Evolutionary conservation across 805 yeast species (phyloP), one percentile per base, ranked within the genome.

Genomic region (Wickerhamomyces sydowiorum): DNA sequence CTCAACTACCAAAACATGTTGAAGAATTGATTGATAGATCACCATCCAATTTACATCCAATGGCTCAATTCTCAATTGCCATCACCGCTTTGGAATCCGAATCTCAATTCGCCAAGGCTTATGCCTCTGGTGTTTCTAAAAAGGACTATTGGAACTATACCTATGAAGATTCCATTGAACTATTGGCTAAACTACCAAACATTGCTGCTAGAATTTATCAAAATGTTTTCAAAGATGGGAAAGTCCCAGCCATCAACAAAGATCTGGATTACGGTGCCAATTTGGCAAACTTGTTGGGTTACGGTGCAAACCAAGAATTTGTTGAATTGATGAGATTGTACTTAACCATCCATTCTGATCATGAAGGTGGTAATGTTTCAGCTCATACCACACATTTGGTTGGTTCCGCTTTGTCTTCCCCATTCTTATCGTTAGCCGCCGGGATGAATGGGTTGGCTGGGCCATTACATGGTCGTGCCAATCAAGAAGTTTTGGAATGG

Each of bases 311-410:
- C 67, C 70, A 72, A 52, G 88, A 82, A 61, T 85, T 85, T 61
- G 75, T 79, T 45, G 90, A 85, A 64, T 74, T 86, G 56, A 78
- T 85, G 80, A 80, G 95, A 70, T 71, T 86, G 53, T 85, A 85
- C 74, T 66, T 84, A 59, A 79, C 91, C 47, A 80, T 85, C 61
- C 95, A 85, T 72, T 77, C 88, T 42, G 95, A 85, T 64, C 95
- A 85, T 70, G 95, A 85, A 72, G 95, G 93, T 69, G 93, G 93
- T 66, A 84, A 84, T 61, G 93, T 84, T 47, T 80, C 88, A 48
- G 93, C 93, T 38, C 93, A 84, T 70, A 80, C 93, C 51, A 84
- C 93, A 45, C 91, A 85, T 67, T 69, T 84, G 61, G 93, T 84
- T 48, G 93, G 93, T 55, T 82, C 90, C 10, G 90, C 93, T 34